Percentiles rank a stretch among this genome's conserved stretches.
phyloP scores from a whole-genome alignment of 2,329 filamentous ascomycete species.

The Penicillium frequentans region DNA sequence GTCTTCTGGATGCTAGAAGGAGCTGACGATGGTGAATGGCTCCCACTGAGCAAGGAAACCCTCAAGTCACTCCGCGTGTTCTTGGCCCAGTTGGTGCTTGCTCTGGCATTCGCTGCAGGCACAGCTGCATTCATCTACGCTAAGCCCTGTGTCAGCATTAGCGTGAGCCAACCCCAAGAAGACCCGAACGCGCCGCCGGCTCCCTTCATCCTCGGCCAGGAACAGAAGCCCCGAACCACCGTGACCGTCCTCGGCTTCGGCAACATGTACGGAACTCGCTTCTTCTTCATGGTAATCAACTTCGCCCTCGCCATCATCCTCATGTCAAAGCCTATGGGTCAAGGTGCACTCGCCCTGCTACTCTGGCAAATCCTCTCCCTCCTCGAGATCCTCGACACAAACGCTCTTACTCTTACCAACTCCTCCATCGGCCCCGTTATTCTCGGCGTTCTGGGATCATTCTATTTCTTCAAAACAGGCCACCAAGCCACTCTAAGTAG shows the following conservation, averaged over 20 bases:
- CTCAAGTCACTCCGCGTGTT: conserved; percentile 75
- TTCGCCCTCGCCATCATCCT: conserved; percentile 75
- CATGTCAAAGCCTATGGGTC: conserved; percentile 92
- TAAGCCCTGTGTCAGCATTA: conserved; percentile 77
- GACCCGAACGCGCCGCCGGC: conserved; percentile 43
- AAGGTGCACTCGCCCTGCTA: conserved; percentile 76
- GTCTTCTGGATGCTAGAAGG: conserved; percentile 87
- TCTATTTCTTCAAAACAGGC: conserved; percentile 96
- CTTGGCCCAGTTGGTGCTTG: conserved; percentile 77
- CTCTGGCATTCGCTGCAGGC: conserved; percentile 77
- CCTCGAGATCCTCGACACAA: conserved; percentile 63
- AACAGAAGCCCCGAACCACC: conserved; percentile 37
- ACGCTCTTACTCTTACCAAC: conserved; percentile 59
- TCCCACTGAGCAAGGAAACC: conserved; percentile 60
- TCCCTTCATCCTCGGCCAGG: conserved; percentile 26
- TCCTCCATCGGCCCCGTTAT: conserved; percentile 77
- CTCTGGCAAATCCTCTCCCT: conserved; percentile 85
- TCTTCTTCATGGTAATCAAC: conserved; percentile 78
- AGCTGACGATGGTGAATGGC: conserved; percentile 79
- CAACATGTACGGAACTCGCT: conserved; percentile 89
- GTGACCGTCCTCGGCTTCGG: conserved; percentile 87
- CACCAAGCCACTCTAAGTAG: conserved; percentile 85
- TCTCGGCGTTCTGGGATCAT: conserved; percentile 84
- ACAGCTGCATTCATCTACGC: conserved; percentile 83
- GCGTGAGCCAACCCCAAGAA: conserved; percentile 49